A percentile compares a stretch with the other conserved stretches of the same genome.
These are phyloP conservation scores for Phytophthora melonis DNA, from an alignment of 352 stramenopile species.

Conservation along the genomic window DNA sequence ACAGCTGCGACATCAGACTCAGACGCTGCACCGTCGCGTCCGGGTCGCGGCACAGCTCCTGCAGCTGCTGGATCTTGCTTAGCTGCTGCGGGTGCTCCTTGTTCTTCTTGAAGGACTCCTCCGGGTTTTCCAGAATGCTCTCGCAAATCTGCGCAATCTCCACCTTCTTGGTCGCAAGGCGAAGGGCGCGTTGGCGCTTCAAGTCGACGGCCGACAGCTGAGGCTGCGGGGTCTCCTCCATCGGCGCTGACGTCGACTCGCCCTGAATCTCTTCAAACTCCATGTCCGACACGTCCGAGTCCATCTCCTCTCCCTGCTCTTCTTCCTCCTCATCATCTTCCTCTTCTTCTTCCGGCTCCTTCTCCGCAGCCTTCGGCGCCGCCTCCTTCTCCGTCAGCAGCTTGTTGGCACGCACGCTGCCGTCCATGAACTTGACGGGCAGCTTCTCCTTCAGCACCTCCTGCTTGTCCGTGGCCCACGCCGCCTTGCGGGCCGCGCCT, in stretches of 20 bases:
- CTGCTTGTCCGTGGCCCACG: constrained; percentile 67
- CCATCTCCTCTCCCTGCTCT: constrained; percentile 54
- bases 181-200: constrained; percentile 69
- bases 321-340: constrained; percentile 51
- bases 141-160: constrained; percentile 92
- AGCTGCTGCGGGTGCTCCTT: constrained; percentile 84
- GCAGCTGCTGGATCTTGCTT: constrained; percentile 85
- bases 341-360: constrained; percentile 42
- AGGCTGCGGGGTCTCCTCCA: constrained; percentile 8
- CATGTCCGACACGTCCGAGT: constrained; percentile 81
- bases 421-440: constrained; percentile 90
- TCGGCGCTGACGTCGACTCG: constrained; percentile 11
- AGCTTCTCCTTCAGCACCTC: constrained; percentile 76
- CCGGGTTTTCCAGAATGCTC: constrained; percentile 86
- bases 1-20: constrained; percentile 93
- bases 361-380: constrained; percentile 30
- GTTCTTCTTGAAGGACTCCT: constrained; percentile 89
- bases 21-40: constrained; percentile 87
- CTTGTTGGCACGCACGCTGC: constrained; percentile 81
- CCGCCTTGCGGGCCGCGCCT: constrained; percentile 70
- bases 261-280: constrained; percentile 83
- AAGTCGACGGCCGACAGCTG: constrained; percentile 65
- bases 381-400: constrained; percentile 59
- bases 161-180: constrained; percentile 85
- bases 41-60: constrained; percentile 71